Evolutionary conservation across 163 green algal genomes (phyloP).

Genomic region (Chlamydomonas reinhardtii): DNA sequence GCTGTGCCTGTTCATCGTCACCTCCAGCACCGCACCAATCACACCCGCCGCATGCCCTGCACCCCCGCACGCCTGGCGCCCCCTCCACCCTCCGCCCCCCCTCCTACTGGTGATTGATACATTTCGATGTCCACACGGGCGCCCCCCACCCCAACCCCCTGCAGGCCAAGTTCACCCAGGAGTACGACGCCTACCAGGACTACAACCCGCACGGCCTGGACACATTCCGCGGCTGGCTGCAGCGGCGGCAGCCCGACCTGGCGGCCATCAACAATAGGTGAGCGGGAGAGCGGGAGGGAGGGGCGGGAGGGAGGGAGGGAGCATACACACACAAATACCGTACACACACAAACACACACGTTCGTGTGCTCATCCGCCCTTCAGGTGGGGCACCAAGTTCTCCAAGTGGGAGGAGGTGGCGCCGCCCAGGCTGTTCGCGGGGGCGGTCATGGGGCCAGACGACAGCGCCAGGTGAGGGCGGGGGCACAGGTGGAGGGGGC

Average conservation of each 20-base stretch:
- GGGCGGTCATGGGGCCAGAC: neutral
- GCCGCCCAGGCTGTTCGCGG: slow-evolving; percentile 36
- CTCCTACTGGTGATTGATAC: no score
- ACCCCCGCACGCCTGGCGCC: no score
- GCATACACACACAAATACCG: no score
- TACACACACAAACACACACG: no score
- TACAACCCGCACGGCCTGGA: neutral
- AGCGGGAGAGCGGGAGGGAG: no score
- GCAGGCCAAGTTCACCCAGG: slow-evolving; percentile 45
- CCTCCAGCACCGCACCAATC: no score
- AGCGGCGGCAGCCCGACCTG: neutral
- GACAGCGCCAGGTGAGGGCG: neutral
- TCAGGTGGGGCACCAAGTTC: slow-evolving; percentile 27
- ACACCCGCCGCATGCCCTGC: no score
- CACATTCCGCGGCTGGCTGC: neutral
- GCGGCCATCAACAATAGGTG: no score
- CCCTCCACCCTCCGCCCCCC: no score
- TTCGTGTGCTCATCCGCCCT: neutral
- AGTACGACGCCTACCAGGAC: slow-evolving; percentile 38
- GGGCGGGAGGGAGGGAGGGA: no score
- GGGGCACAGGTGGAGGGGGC: neutral
- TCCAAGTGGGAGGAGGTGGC: slow-evolving; percentile 6
- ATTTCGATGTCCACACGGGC: no score
- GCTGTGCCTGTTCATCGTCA: no score
- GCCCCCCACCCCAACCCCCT: neutral